Evolutionary conservation across 345 rosid species (phyloP).

Genomic region (Populus davidiana): DNA sequence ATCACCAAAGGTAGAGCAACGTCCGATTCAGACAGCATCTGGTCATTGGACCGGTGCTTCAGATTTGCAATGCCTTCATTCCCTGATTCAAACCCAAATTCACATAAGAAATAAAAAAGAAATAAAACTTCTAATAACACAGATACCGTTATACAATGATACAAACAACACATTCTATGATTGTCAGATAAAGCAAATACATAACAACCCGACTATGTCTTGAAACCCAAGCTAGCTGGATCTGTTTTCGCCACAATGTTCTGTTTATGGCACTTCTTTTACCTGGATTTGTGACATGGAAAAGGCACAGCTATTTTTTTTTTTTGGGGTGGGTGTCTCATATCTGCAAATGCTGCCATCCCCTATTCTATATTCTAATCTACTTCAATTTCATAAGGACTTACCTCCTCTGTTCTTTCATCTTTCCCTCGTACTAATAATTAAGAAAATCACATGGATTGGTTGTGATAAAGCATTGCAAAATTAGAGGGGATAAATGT

Average conservation of each 20-base stretch:
- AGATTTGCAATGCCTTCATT: slow-evolving; percentile 44
- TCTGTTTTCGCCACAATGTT: not conserved
- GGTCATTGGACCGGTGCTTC: slow-evolving; percentile 43
- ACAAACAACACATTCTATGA: not conserved
- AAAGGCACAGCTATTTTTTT: not conserved
- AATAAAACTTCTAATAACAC: not conserved
- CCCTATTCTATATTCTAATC: not conserved
- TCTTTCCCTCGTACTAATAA: not conserved
- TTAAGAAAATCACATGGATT: not conserved
- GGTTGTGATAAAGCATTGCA: not conserved
- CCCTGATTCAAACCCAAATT: slow-evolving; percentile 40
- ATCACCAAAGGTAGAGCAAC: slow-evolving; percentile 68
- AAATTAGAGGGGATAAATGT: not conserved
- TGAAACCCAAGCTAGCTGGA: not conserved
- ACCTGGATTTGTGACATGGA: not conserved
- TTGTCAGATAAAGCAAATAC: not conserved
- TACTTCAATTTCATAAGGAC: not conserved
- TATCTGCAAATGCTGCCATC: not conserved
- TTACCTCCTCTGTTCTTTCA: not conserved
- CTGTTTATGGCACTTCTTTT: not conserved
- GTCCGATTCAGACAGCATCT: slow-evolving; percentile 48
- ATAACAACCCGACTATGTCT: not conserved
- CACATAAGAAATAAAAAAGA: slow-evolving; percentile 6
- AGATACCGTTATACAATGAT: not conserved
- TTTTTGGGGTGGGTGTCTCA: not conserved